Base-by-base conservation (phyloP, 2,329 filamentous ascomycete genomes). In the Helotiales sp. region DNA sequence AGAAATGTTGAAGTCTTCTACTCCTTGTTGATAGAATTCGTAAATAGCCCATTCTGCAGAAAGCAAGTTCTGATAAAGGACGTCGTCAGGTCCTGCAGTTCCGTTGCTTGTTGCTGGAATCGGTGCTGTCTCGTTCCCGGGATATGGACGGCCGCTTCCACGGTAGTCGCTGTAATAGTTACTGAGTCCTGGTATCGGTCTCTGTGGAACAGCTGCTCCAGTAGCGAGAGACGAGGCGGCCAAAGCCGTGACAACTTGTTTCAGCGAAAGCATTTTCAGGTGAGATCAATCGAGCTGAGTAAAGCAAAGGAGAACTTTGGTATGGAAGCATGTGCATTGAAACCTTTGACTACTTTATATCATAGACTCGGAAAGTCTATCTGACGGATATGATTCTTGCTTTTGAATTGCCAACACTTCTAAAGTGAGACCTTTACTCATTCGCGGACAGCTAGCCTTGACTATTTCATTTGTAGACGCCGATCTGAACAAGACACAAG, bases 31-130 rank as follows among this genome's bases (percentile, higher is more conserved):
- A 72, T 83, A 83, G 72, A 83, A 82, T 45, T 71, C 72, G 72
- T 78, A 83, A 69, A 83, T 81, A 24, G 78, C 72, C 81, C 81
- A 83, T 72, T 83, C 81, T 17, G 81, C 81, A 26, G 75, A 72
- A 1, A 82, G 75, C 2, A 83, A 76, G 65, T 82, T 83, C 71
- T 83, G 81, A 72, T 78, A 82, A 13, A 82, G 76, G 10, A 78
- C 67, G 63, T 83, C 81, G 57, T 83, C 81, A 3, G 74, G 72
- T 1, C 74, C 80, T 0, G 78, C 73, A n/a, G 76, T 69, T 0
- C 75, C 78, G 8, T 63, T 69, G 1, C 63, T 65, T 1, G 75
- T 78, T 10, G 74, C 71, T 0, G 78, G 62, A 57, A 81, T 73
- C 13, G 78, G 72, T 61, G 72, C 73, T 6, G 76, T 77, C 30